Evolutionary conservation across 768 basidiomycete species (phyloP).

Genomic region (Dioszegia hungarica): DNA sequence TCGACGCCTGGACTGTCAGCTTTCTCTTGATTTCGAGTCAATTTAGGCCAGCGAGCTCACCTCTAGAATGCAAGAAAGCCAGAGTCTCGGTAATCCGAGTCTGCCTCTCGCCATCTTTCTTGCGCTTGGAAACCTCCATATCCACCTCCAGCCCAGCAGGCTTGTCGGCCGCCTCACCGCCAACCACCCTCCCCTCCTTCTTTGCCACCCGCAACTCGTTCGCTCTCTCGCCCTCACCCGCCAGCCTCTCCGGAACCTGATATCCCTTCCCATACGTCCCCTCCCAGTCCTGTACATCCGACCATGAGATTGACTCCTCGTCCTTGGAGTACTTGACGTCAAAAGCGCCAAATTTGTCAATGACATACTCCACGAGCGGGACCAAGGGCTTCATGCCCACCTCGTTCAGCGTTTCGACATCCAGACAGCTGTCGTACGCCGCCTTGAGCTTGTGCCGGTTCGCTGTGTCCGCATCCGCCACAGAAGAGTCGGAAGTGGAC

Average conservation of each 20-base stretch:
- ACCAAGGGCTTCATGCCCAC: conserved; percentile 68
- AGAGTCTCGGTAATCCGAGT: conserved; percentile 71
- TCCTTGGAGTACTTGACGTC: conserved; percentile 27
- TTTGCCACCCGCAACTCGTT: not conserved
- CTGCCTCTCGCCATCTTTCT: conserved; percentile 25
- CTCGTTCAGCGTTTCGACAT: conserved; percentile 69
- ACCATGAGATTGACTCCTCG: conserved; percentile 6
- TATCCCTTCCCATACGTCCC: conserved; percentile 32
- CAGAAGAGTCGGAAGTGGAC: not conserved
- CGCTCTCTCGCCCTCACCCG: conserved; percentile 11
- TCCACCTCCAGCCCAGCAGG: not conserved
- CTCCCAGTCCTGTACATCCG: conserved; percentile 24
- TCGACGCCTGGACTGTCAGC: conserved; percentile 58
- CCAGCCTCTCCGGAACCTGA: conserved; percentile 25
- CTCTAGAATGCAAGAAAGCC: conserved; percentile 80
- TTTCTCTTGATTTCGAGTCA: too few species aligned
- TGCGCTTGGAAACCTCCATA: not conserved
- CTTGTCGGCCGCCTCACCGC: not conserved
- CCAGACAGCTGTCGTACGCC: conserved; percentile 75
- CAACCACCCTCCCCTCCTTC: not conserved
- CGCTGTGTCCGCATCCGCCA: conserved; percentile 58
- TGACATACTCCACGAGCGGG: conserved; percentile 61
- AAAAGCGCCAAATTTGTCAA: conserved; percentile 42
- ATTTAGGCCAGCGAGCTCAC: conserved; percentile 50
- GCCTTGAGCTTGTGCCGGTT: conserved; percentile 51